Percentiles rank a stretch among this genome's conserved stretches.
Evolutionary conservation across 2,329 filamentous ascomycete species (phyloP).

Genomic region (Juglanconis juglandina): DNA sequence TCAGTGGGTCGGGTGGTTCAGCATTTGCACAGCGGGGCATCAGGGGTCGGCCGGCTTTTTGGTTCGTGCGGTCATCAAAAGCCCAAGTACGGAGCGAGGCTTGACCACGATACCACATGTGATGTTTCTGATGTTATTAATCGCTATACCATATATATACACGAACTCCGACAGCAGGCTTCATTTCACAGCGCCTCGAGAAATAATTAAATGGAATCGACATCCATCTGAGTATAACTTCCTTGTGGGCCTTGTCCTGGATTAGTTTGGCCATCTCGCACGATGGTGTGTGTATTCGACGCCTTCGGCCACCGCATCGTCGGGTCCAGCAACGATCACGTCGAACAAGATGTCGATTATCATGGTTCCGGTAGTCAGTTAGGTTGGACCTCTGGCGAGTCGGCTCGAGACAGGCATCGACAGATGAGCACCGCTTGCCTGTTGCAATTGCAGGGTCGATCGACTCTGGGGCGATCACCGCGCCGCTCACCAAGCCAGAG

Average conservation of each 20-base stretch:
- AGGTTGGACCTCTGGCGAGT: constrained; percentile 11
- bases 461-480: background rate
- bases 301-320: constrained; percentile 6
- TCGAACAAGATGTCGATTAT: constrained; percentile 23
- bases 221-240: too few species aligned
- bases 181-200: background rate
- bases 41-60: background rate
- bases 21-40: constrained; percentile 1
- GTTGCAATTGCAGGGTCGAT: constrained; percentile 1
- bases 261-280: constrained; percentile 16
- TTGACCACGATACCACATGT: background rate
- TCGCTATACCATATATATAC: background rate
- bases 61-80: background rate
- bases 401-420: constrained; percentile 11
- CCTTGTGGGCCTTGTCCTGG: background rate
- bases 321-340: background rate
- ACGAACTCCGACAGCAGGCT: background rate
- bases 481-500: background rate
- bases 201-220: too few species aligned
- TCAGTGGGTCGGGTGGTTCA: background rate
- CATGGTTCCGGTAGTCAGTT: constrained; percentile 18
- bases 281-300: background rate
- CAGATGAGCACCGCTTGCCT: constrained; percentile 9
- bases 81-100: background rate
- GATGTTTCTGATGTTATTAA: background rate